Evolutionary conservation across 768 basidiomycete species (phyloP), one percentile per base, ranked within the genome.

Genomic region (Amanita polypyramis): DNA sequence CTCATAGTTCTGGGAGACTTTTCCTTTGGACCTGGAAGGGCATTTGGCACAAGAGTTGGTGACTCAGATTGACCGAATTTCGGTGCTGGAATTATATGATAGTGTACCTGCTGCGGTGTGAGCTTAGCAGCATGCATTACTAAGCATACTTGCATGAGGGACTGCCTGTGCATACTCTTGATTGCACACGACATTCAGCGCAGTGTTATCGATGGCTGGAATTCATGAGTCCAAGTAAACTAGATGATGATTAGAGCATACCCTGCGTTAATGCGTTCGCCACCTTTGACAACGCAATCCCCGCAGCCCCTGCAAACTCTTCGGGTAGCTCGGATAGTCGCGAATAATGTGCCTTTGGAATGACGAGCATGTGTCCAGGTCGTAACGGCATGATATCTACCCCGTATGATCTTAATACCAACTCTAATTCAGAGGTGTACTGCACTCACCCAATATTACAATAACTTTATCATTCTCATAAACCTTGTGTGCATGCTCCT

Each of bases 151-250:
- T 52, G 84, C 84, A 65, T 87, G 85, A n/a, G 77, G 79, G 5
- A 87, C 82, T 3, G 80, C 81, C 58, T 87, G 85, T 0, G 85
- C 85, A 55, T 87, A 87, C 60, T 85, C 84, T 57, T 87, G 84
- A 58, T 86, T 86, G 56, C 83, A 85, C 3, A 86, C 84, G 5
- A 87, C 75, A 57, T 86, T 87, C 40, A 87, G 66, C 5, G 69
- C 82, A 12, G 80, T 81, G 54, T 85, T 80, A 9, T 75, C 68
- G 20, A 84, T 54, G 1, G 76, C 82, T 85, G 47, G 4, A 17
- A 27, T 33, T 27, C 21, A 41, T 15, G 50, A 51, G 34, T 8
- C 9, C 30, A 23, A n/a, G n/a, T n/a, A n/a, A n/a, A 27, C 25
- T 7, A 45, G 15, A 43, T 37, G 14, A 30, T 14, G 23, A 37